Evolutionary conservation across 2,329 filamentous ascomycete genomes (phyloP).

Genomic region (Ascochyta rabiei): DNA sequence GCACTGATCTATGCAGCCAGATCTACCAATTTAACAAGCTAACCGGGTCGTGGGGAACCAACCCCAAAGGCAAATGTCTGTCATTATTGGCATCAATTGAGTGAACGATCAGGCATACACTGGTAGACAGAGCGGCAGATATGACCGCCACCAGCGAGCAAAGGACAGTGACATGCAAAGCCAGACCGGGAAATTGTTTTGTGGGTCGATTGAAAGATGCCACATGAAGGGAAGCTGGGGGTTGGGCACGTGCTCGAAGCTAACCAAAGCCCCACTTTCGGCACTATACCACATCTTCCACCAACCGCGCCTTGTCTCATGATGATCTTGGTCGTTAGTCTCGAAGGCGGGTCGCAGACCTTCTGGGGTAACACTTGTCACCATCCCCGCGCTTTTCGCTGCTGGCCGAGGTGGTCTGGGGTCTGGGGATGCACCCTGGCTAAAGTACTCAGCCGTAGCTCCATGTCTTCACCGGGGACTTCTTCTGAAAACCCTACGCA

Average conservation of each 20-base stretch:
- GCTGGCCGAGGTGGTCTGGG: neutral
- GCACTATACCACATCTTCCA: constrained; percentile 1
- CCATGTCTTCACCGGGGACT: neutral
- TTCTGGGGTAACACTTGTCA: constrained; percentile 1
- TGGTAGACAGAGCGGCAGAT: neutral
- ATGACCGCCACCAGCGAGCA: neutral
- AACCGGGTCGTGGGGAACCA: too few relatives aligned
- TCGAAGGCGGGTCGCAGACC: neutral
- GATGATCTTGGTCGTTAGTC: neutral
- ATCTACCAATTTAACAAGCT: neutral
- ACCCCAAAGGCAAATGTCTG: too few relatives aligned
- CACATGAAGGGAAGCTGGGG: neutral
- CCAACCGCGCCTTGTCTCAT: neutral
- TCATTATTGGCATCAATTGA: neutral
- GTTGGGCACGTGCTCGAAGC: neutral
- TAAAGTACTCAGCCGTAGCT: constrained; percentile 11
- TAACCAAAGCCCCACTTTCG: neutral
- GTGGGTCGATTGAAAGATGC: neutral
- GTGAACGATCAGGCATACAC: neutral
- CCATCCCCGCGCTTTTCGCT: neutral
- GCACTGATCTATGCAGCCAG: neutral
- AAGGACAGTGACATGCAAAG: neutral
- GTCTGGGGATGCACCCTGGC: neutral
- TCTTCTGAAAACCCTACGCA: neutral
- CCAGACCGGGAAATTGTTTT: neutral